phyloP scores from a whole-genome alignment of 352 stramenopile species.

The Aphanomyces euteiches region DNA sequence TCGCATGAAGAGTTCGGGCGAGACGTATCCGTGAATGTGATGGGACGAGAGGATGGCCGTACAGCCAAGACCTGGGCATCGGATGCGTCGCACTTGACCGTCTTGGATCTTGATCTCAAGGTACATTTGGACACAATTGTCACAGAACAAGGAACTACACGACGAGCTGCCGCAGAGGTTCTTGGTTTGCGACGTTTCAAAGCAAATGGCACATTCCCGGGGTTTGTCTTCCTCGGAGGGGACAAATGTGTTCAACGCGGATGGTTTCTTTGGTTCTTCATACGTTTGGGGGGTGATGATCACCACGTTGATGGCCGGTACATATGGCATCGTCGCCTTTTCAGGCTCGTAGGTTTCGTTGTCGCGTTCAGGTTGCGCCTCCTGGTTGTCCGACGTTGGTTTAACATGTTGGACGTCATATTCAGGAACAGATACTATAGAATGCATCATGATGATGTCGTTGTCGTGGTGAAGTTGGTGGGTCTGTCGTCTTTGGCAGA shows the following conservation, averaged over 20 bases:
- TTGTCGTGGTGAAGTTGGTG: not conserved
- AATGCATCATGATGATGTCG: not conserved
- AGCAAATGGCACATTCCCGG: constrained; percentile 27
- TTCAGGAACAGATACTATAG: not conserved
- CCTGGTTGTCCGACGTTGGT: too few species aligned
- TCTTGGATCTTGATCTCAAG: constrained; percentile 30
- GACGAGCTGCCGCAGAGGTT: constrained; percentile 9
- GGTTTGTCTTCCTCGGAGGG: not conserved
- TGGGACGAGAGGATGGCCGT: constrained; percentile 21
- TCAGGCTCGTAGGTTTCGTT: too few species aligned
- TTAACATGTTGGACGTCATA: not conserved
- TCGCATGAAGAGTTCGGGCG: constrained; percentile 22
- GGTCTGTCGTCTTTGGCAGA: not conserved
- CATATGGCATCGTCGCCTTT: not conserved
- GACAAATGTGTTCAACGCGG: not conserved
- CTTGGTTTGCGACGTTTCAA: constrained; percentile 17
- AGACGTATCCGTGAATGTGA: constrained; percentile 29
- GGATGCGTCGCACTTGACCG: constrained; percentile 29
- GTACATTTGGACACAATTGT: constrained; percentile 22
- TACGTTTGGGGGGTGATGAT: constrained; percentile 8
- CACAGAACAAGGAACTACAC: constrained; percentile 18
- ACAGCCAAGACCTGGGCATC: constrained; percentile 19
- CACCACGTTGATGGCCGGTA: constrained; percentile 26
- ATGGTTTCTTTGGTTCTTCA: not conserved
- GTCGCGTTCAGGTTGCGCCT: too few species aligned